phyloP scores from a whole-genome alignment of 306 rosid genomes.

The Begonia fuchsioides region DNA sequence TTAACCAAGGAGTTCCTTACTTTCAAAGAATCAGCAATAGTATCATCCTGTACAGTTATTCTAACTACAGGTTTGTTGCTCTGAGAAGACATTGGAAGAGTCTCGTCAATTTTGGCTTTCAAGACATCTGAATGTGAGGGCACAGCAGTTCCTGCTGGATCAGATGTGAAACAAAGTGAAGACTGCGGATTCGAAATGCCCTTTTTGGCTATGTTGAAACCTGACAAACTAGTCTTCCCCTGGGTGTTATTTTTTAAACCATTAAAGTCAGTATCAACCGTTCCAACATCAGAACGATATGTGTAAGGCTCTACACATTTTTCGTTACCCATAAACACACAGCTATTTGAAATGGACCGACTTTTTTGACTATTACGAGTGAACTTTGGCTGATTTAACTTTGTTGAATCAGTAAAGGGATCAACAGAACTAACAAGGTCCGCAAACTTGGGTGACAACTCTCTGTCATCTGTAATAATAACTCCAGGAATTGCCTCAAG shows the following conservation, averaged over 20 bases:
- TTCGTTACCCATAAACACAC: conserved; percentile 9
- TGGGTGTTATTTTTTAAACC: conserved; percentile 16
- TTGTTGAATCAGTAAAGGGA: conserved; percentile 24
- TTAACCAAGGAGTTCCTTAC: conserved; percentile 17
- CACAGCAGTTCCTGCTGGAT: conserved; percentile 15
- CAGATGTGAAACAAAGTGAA: conserved; percentile 26
- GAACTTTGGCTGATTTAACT: conserved; percentile 18
- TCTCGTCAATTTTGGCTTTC: conserved; percentile 12
- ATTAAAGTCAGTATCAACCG: conserved; percentile 19
- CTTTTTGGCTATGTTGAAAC: conserved; percentile 13
- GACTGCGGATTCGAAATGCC: conserved; percentile 26
- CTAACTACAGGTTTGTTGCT: conserved; percentile 13
- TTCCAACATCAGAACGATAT: conserved; percentile 45
- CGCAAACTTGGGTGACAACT: conserved; percentile 65
- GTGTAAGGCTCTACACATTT: conserved; percentile 17
- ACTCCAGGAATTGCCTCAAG: conserved; percentile 12
- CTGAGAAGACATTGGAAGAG: conserved; percentile 15
- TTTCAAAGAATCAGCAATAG: conserved; percentile 13
- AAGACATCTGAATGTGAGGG: conserved; percentile 20
- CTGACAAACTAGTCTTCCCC: conserved; percentile 12
- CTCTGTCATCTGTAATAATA: conserved; percentile 17
- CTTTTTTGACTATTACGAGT: conserved; percentile 20
- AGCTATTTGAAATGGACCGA: conserved; percentile 12
- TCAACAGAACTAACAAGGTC: conserved; percentile 40
- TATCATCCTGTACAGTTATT: conserved; percentile 19